Base-by-base conservation (phyloP, 805 yeast genomes). In the Hanseniaspora meyeri region DNA sequence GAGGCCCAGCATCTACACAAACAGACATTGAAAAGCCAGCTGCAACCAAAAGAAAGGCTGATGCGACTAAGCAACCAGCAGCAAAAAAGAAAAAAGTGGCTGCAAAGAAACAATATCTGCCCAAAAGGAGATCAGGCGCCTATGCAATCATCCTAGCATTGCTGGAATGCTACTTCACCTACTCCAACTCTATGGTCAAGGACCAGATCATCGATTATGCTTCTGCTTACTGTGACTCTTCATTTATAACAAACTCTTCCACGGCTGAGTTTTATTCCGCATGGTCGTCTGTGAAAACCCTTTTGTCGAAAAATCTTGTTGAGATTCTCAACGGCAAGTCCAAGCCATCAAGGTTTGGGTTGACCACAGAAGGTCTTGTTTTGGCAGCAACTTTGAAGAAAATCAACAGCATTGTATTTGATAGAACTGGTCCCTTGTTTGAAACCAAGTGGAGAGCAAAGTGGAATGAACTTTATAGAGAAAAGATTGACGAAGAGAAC, bases 91-190 rank as follows among this genome's bases (percentile, higher is more conserved):
- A 59, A 49, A 51, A 64, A 58, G 49, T 53, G 57, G 37, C 58
- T n/a, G 64, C 62, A 32, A 63, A 60, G 36, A 65, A 68, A 47
- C 72, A 68, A 39, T 88, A 85, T 66, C 75, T 88, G 0, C 97
- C 97, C 0, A 75, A 73, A 49, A 79, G 80, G 59, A 70, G 90
- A 38, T 80, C 93, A 0, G 96, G 96, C 1, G 95, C 86, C 0
- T 90, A 86, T 70, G 95, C 93, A 0, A 84, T 89, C 9, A 62
- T 89, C 19, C 59, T 87, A 19, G 82, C 82, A 0, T 68, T 89
- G 3, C 69, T 74, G 51, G 72, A 78, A 47, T 57, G 48, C 19
- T 27, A 39, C 24, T 56, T 49, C 20, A 66, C 69, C 4, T 62
- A 67, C 1, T 67, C 74, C 20, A 63, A 66, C n/a, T 95, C 96